Base-by-base conservation (phyloP, 1,139 yeast species). In the Yamadazyma jaroonii region DNA sequence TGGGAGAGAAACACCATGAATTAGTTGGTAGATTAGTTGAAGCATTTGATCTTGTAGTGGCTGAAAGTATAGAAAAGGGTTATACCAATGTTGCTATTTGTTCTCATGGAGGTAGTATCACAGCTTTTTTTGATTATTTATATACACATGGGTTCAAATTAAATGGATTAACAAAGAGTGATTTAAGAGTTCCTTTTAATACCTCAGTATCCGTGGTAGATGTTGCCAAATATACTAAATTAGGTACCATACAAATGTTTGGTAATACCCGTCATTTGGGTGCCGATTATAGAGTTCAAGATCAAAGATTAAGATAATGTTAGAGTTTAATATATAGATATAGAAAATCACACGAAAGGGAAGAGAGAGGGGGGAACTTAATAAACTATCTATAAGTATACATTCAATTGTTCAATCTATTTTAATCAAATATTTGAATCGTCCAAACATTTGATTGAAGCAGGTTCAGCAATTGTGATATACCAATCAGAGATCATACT, bases 31-130 rank as follows among this genome's bases (percentile, higher is more conserved):
- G 96, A 32, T 64, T 88, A 7, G 62, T 63, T 9, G 40, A 51
- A 2, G 79, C 76, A 32, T 72, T 85, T 69, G 62, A 68, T 14
- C 40, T 45, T 3, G 56, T 81, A 0, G 53, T 80, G 3, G 61
- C 62, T 6, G 60, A 61, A 11, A 64, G 77, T 8, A 45, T 51
- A 2, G 52, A 50, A 1, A 52, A 61, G 3, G 57, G 57, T 13
- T 57, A 65, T 43, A 56, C 60, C 32, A 84, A 83, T 43, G 72
- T 84, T 1, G 65, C 81, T 21, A 45, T 88, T 20, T 81, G 92
- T 40, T 80, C 92, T 9, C 97, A 89, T 54, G 97, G 97, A 13
- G 96, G 96, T 6, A 87, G 87, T 1, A 80, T 89, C 25, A 74
- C 87, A 37, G 74, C 79, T 33, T 72, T 83, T 32, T 53, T 76